These are phyloP conservation scores for Talaromyces piceae DNA, from an alignment of 2,329 filamentous ascomycete genomes.

Conservation along the genomic window DNA sequence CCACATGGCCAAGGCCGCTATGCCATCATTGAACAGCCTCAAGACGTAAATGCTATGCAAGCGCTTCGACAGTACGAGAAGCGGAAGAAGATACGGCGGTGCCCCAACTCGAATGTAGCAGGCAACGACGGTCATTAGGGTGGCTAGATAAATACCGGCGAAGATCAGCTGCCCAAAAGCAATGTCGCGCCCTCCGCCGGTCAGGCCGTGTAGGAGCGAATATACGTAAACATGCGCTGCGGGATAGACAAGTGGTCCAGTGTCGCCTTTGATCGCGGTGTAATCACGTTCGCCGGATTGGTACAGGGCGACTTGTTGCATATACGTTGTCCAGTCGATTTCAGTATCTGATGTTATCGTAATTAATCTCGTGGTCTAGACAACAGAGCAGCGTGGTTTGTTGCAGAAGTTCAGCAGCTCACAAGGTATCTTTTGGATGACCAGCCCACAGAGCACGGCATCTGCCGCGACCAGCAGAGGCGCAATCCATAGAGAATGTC, in stretches of 20 bases:
- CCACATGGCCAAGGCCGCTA: conserved; percentile 79
- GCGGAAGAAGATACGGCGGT: conserved; percentile 78
- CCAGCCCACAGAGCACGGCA: conserved; percentile 60
- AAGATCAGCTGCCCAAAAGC: conserved; percentile 78
- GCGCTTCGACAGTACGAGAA: conserved; percentile 83
- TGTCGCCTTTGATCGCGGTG: conserved; percentile 73
- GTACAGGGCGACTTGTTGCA: conserved; percentile 81
- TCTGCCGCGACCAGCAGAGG: conserved; percentile 63
- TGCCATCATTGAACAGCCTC: conserved; percentile 91
- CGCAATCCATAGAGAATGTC: conserved; percentile 56
- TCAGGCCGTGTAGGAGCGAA: conserved; percentile 68
- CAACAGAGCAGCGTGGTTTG: background rate
- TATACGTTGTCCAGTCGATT: conserved; percentile 96
- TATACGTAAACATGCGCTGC: conserved; percentile 92
- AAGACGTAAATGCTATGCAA: conserved; percentile 90
- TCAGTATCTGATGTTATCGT: conserved; percentile 64
- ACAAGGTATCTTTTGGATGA: conserved; percentile 83
- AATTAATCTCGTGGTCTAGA: background rate
- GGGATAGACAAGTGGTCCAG: conserved; percentile 90
- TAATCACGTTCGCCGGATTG: conserved; percentile 84
- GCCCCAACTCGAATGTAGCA: conserved; percentile 55
- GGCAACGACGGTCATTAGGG: conserved; percentile 67
- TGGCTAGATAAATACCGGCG: conserved; percentile 66
- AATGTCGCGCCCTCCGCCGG: conserved; percentile 68
- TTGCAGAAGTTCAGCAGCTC: conserved; percentile 30